phyloP scores from a whole-genome alignment of 768 basidiomycete genomes.

The Boletellus ananiceps region DNA sequence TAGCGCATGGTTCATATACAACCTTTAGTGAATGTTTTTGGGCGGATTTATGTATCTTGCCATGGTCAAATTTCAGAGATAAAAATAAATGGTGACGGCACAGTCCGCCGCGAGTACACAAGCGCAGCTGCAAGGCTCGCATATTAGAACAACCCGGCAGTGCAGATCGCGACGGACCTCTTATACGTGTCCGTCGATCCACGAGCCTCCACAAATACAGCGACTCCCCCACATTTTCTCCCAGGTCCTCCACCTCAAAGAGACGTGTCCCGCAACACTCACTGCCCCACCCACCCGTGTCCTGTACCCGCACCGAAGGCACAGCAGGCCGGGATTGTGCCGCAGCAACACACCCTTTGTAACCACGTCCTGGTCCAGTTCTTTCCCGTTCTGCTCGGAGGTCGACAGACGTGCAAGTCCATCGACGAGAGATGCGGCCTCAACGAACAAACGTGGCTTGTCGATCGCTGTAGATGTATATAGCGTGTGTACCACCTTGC shows the following conservation, averaged over 20 bases:
- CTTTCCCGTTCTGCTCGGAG: constrained; percentile 35
- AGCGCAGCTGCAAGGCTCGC: too few relatives aligned
- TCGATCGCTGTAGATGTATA: constrained; percentile 48
- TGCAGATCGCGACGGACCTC: too few relatives aligned
- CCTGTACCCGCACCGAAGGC: constrained; percentile 60
- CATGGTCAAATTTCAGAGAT: too few relatives aligned
- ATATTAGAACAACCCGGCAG: not conserved
- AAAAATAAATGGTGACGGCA: too few relatives aligned
- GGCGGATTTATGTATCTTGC: too few relatives aligned
- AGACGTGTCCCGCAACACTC: constrained; percentile 29
- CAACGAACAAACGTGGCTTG: constrained; percentile 68
- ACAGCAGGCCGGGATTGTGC: constrained; percentile 38
- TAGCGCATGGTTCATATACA: constrained; percentile 54
- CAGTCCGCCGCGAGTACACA: too few relatives aligned
- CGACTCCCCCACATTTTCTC: constrained; percentile 53
- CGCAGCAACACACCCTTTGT: constrained; percentile 51
- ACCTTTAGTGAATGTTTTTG: constrained; percentile 25
- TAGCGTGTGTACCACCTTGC: constrained; percentile 43
- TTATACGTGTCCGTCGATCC: constrained; percentile 35
- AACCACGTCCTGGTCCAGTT: constrained; percentile 53
- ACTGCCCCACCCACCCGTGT: constrained; percentile 42
- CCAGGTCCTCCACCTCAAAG: constrained; percentile 56
- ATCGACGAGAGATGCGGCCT: constrained; percentile 65
- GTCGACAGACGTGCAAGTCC: constrained; percentile 45
- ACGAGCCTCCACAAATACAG: constrained; percentile 71